Conservation (phyloP, 805 yeast species). For the Lipomyces kockii region DNA sequence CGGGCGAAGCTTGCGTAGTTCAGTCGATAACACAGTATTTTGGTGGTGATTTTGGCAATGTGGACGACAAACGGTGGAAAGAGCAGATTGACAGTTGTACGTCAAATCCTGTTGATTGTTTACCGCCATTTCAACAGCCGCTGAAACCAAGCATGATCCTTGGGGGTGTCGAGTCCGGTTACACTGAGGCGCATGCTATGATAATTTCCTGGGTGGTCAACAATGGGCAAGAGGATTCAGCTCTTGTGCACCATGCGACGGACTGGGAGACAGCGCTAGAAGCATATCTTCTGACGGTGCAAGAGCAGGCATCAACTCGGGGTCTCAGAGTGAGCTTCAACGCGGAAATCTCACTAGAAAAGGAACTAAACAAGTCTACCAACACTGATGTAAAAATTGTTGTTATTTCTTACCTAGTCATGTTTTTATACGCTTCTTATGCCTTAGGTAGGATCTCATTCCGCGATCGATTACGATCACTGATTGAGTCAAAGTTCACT, state of each 20-base stretch:
- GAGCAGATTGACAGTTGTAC: slow-evolving; percentile 63
- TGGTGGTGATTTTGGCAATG: slow-evolving; percentile 58
- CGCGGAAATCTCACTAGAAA: slow-evolving; percentile 81
- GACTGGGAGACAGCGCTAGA: slow-evolving; percentile 79
- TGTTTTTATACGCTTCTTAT: slow-evolving; percentile 87
- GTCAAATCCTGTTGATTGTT: slow-evolving; percentile 81
- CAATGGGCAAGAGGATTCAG: slow-evolving; percentile 54
- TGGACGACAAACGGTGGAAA: slow-evolving; percentile 63
- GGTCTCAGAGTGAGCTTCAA: slow-evolving; percentile 72
- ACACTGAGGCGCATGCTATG: slow-evolving; percentile 70
- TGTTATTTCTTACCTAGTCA: slow-evolving; percentile 72
- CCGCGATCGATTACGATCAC: slow-evolving; percentile 28
- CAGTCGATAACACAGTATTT: slow-evolving; percentile 92
- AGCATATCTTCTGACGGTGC: slow-evolving; percentile 53
- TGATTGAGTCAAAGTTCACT: slow-evolving; percentile 62
- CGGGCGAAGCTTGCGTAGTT: slow-evolving; percentile 76
- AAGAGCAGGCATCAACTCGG: slow-evolving; percentile 52
- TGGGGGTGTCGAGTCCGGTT: slow-evolving; percentile 57
- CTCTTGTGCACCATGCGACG: slow-evolving; percentile 52
- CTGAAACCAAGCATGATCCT: slow-evolving; percentile 72
- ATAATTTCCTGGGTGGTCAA: slow-evolving; percentile 73
- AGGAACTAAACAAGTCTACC: slow-evolving; percentile 80
- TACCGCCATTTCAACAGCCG: slow-evolving; percentile 92
- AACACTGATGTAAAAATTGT: slow-evolving; percentile 77
- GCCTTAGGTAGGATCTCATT: slow-evolving; percentile 55